phyloP scores from a whole-genome alignment of 108 stramenopile genomes.

The Discostella pseudostelligera region DNA sequence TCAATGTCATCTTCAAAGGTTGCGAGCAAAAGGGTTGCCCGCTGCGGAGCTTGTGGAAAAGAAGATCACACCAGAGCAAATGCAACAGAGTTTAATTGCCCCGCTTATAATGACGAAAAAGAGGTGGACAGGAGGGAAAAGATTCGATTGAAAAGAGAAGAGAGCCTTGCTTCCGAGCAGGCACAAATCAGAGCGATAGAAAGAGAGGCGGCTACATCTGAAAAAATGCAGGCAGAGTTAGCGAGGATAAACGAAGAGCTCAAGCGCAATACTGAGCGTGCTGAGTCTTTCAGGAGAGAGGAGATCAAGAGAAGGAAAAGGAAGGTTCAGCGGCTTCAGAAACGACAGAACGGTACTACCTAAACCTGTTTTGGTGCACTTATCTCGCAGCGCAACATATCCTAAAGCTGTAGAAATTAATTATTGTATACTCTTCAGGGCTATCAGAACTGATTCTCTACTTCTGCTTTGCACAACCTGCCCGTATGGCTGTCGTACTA shows the following conservation, averaged over 20 bases:
- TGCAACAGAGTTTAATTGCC: conserved; percentile 46
- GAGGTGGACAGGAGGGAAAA: conserved; percentile 50
- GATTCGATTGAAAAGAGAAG: conserved; percentile 22
- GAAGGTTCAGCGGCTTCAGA: conserved; percentile 33
- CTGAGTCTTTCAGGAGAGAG: conserved; percentile 32
- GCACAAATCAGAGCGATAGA: conserved; percentile 22
- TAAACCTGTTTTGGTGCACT: background rate
- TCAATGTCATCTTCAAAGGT: conserved; percentile 3
- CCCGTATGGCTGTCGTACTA: too few relatives aligned
- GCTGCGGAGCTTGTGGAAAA: conserved; percentile 53
- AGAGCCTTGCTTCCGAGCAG: conserved; percentile 26
- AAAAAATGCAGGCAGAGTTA: conserved; percentile 23
- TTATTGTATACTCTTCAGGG: too few relatives aligned
- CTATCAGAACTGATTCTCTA: too few relatives aligned
- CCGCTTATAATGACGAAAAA: conserved; percentile 42
- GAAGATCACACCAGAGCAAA: conserved; percentile 50
- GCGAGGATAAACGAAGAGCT: conserved; percentile 20
- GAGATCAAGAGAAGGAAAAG: conserved; percentile 31
- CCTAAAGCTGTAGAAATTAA: too few relatives aligned
- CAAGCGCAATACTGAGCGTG: conserved; percentile 8
- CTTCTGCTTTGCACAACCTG: too few relatives aligned
- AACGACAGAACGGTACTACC: conserved; percentile 30
- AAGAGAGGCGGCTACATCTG: conserved; percentile 20
- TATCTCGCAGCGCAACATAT: too few relatives aligned
- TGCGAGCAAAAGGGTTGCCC: conserved; percentile 16